phyloP scores from a whole-genome alignment of 1,139 yeast genomes.

The Diutina ranongensis region DNA sequence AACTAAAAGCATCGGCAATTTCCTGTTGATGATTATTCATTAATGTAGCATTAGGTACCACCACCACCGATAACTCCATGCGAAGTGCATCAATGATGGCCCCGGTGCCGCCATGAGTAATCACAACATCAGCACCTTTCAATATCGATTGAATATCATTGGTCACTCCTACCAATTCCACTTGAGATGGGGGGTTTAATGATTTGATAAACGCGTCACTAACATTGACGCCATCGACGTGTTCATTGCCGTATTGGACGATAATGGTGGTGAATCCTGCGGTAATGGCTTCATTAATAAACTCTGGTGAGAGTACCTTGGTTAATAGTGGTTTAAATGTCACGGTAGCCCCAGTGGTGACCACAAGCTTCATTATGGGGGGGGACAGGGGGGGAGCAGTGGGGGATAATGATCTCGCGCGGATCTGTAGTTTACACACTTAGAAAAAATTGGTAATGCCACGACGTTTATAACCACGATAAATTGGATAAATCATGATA shows the following conservation, averaged over 20 bases:
- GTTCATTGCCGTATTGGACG: constrained; percentile 63
- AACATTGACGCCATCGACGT: constrained; percentile 16
- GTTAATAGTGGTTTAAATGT: constrained; percentile 52
- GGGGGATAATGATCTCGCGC: too few species aligned
- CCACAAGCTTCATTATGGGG: constrained; percentile 17
- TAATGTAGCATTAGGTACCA: constrained; percentile 54
- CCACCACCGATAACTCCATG: constrained; percentile 44
- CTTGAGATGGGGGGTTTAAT: constrained; percentile 7
- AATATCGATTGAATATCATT: constrained; percentile 9
- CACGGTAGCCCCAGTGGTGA: constrained; percentile 82
- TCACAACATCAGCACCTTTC: constrained; percentile 38
- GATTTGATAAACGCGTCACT: constrained; percentile 14
- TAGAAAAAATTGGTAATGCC: too few species aligned
- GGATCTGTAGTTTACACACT: too few species aligned
- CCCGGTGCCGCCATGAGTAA: constrained; percentile 94
- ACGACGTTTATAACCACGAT: too few species aligned
- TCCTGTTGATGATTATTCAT: constrained; percentile 87
- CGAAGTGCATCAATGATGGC: constrained; percentile 73
- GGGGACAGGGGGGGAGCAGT: background rate
- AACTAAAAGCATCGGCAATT: constrained; percentile 49
- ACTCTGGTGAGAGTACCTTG: constrained; percentile 21
- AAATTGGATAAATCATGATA: too few species aligned
- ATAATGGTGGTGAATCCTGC: constrained; percentile 30
- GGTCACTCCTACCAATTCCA: background rate
- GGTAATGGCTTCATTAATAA: constrained; percentile 22